Base-by-base conservation (phyloP, 2,329 filamentous ascomycete genomes). In the Epichloe coenophiala region DNA sequence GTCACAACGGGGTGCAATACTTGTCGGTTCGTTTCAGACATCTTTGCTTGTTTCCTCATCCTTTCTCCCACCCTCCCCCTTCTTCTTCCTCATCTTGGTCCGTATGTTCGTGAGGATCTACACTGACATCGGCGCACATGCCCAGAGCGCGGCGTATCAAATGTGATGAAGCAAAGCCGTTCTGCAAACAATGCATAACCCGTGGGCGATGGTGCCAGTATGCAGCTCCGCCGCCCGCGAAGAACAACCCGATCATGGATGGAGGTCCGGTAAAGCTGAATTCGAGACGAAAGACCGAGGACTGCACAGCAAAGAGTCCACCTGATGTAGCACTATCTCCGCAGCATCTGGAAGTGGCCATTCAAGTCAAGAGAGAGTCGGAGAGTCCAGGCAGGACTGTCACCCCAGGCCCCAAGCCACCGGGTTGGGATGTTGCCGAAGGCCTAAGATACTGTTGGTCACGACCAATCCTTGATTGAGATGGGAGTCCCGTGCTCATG, bases 1-100 rank as follows among this genome's bases (percentile, higher is more conserved):
- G 38, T 51, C 21, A 43, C 31, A 33, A 47, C 49, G 33, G 49
- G 49, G n/a, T 51, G 49, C 49, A 51, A 44, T 27, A 51, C 49
- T 42, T 51, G 49, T 38, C 49, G 49, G 49, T 51, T 35, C 49
- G 49, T 50, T 9, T 33, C 11, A 33, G 23, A n/a, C 33, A 27
- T 2, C 6, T 27, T 27, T 27, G 23, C 23, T 27, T 7, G 23
- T 27, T 27, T 27, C 23, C 23, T 2, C 23, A 23, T 23, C 5
- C 1, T 23, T 21, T 21, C 21, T 21, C 3, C 21, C 11, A n/a
- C n/a, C n/a, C n/a, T n/a, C n/a, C n/a, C n/a, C n/a, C n/a, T n/a
- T n/a, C 17, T 5, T 23, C 36, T 45, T 37, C 17, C 12, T 12
- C 31, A n/a, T 8, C 15, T 13, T 15, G n/a, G 36, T 23, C 15